phyloP scores from a whole-genome alignment of 345 rosid species.

The Geranium rotundifolium region DNA sequence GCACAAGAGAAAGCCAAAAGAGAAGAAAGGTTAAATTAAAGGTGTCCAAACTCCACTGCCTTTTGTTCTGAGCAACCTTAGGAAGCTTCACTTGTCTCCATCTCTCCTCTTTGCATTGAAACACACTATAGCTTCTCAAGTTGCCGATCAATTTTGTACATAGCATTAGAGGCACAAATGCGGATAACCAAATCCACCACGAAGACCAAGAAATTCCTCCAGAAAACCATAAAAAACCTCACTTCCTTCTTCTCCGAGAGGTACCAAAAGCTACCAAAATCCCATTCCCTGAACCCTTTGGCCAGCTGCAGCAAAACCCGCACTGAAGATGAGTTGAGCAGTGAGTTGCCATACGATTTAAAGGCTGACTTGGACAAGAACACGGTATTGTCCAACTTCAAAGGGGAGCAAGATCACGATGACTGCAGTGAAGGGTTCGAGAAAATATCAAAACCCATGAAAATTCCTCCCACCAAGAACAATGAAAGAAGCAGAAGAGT shows the following conservation, averaged over 20 bases:
- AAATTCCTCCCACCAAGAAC: no score
- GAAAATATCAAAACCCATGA: no score
- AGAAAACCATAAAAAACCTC: background rate
- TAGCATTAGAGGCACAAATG: background rate
- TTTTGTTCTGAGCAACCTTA: background rate
- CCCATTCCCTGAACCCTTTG: background rate
- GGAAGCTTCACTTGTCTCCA: background rate
- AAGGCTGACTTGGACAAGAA: no score
- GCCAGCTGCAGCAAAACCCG: background rate
- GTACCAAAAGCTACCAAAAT: background rate
- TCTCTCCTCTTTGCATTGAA: background rate
- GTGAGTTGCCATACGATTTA: no score
- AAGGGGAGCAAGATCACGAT: no score
- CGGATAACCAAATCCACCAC: background rate
- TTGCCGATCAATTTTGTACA: background rate
- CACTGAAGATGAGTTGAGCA: no score
- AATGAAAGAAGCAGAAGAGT: no score
- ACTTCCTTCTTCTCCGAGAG: background rate
- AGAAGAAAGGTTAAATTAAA: background rate
- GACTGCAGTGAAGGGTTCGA: no score
- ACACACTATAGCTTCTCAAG: no score
- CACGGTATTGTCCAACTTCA: no score
- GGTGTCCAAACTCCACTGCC: background rate
- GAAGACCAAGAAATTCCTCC: background rate
- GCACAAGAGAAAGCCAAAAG: background rate